Base-by-base conservation (phyloP, 1,284 basidiomycete species). In the Ustilago esculenta region DNA sequence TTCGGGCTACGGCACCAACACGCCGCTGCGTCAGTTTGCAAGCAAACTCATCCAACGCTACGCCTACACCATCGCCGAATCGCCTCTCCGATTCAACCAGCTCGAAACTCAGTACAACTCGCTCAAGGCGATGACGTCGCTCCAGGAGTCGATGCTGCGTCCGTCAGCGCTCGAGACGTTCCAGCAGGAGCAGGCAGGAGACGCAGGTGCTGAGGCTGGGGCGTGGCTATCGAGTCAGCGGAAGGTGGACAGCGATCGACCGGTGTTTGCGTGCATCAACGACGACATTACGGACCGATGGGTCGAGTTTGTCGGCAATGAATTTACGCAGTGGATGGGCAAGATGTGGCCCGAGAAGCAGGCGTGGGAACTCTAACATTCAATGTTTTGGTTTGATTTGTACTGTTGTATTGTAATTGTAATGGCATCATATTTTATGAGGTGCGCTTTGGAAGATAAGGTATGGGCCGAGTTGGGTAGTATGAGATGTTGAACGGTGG, bases 21-120 rank as follows among this genome's bases (percentile, higher is more conserved):
- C 52, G 0, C 25, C 41, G 0, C 50, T 59, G 2, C 56, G 58
- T 20, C 11, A 11, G 4, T 75, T 75, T 34, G 66, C 67, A 0
- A 27, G 25, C 41, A 24, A 41, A 18, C 51, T 75, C 14, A 61
- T 75, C 24, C 59, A 59, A 21, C 54, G 67, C 17, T 75, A 75
- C 49, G 43, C 66, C 15, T 75, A 71, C 48, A 56, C 53, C 5
- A 46, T 75, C 10, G 52, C 54, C 34, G 57, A 70, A 11, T 46
- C 59, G 2, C 69, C 61, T 0, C 17, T 69, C 18, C 27, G 36
- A 8, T 74, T 74, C 46, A 37, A 54, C 12, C 65, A 45, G 41
- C 54, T 67, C 21, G 54, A 66, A 24, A 65, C 63, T n/a, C 39
- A 32, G 20, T 45, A 48, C 49, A 58, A 49, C 27, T 24, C 61